A percentile compares a stretch with the other conserved stretches of the same genome.
These are phyloP conservation scores for Cenococcum geophilum DNA, from an alignment of 495 filamentous ascomycete species.

Conservation along the genomic window DNA sequence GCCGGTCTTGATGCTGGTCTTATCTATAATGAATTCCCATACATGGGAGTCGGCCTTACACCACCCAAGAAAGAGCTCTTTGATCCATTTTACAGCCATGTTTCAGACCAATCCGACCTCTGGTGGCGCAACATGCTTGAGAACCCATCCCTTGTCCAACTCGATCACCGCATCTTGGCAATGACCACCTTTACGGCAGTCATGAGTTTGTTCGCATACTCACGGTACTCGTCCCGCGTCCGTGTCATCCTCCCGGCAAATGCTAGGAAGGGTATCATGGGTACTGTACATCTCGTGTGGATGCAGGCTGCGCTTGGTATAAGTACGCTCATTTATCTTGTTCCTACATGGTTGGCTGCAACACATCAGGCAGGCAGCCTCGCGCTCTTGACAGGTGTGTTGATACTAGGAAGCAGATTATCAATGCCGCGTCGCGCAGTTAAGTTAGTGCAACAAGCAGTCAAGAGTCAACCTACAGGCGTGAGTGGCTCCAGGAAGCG, in stretches of 20 bases:
- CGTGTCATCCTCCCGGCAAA: constrained; percentile 56
- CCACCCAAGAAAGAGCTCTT: constrained; percentile 80
- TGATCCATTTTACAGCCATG: constrained; percentile 76
- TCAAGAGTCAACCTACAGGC: not conserved
- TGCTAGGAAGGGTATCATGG: constrained; percentile 64
- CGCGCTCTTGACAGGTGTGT: constrained; percentile 71
- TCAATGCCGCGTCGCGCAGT: constrained; percentile 50
- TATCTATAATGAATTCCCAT: constrained; percentile 97
- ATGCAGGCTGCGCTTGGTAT: constrained; percentile 83
- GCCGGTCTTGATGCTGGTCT: constrained; percentile 92
- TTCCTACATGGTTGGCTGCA: constrained; percentile 80
- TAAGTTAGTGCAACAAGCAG: constrained; percentile 34
- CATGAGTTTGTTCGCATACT: constrained; percentile 68
- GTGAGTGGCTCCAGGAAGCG: not conserved
- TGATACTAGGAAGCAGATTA: constrained; percentile 64
- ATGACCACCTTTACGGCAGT: constrained; percentile 81
- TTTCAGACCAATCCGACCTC: constrained; percentile 66
- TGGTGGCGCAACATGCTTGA: constrained; percentile 97
- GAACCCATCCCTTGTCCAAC: constrained; percentile 89
- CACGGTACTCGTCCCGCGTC: constrained; percentile 56
- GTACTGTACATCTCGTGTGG: constrained; percentile 74
- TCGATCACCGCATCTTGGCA: constrained; percentile 90
- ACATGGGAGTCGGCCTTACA: constrained; percentile 76
- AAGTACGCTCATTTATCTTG: constrained; percentile 83
- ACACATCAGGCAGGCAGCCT: constrained; percentile 89